Evolutionary conservation across 108 stramenopile genomes (phyloP).

Genomic region (Nitzschia sp.): DNA sequence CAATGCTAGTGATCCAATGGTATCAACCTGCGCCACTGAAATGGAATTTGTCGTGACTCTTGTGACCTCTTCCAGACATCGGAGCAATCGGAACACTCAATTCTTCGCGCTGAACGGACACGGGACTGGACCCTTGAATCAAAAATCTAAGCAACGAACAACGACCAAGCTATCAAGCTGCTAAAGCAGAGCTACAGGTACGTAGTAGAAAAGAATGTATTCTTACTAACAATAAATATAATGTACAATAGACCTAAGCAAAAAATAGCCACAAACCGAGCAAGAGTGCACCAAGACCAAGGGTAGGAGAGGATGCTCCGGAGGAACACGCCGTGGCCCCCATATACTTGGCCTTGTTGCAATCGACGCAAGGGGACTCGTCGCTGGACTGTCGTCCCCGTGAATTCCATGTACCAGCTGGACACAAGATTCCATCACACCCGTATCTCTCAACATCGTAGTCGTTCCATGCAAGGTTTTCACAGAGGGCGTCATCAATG

Average conservation of each 20-base stretch:
- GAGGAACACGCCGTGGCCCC: constrained; percentile 18
- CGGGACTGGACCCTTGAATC: too few relatives aligned
- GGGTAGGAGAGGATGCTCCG: neutral
- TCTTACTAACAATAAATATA: too few relatives aligned
- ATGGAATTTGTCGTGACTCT: too few relatives aligned
- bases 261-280: neutral
- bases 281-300: neutral
- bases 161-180: too few relatives aligned
- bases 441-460: constrained; percentile 47
- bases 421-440: constrained; percentile 76
- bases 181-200: too few relatives aligned
- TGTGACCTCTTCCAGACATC: too few relatives aligned
- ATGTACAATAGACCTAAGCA: neutral
- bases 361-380: constrained; percentile 38
- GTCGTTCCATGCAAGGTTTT: constrained; percentile 32
- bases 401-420: constrained; percentile 47
- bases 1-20: too few relatives aligned
- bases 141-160: too few relatives aligned
- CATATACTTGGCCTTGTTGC: constrained; percentile 32
- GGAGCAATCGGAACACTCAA: too few relatives aligned
- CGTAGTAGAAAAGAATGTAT: too few relatives aligned
- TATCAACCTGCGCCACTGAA: too few relatives aligned
- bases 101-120: too few relatives aligned
- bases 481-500: constrained; percentile 33
- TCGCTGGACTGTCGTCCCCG: constrained; percentile 49